These are phyloP conservation scores for Pseudomonodictys pantanalensis DNA, from an alignment of 495 filamentous ascomycete species.

Conservation along the genomic window DNA sequence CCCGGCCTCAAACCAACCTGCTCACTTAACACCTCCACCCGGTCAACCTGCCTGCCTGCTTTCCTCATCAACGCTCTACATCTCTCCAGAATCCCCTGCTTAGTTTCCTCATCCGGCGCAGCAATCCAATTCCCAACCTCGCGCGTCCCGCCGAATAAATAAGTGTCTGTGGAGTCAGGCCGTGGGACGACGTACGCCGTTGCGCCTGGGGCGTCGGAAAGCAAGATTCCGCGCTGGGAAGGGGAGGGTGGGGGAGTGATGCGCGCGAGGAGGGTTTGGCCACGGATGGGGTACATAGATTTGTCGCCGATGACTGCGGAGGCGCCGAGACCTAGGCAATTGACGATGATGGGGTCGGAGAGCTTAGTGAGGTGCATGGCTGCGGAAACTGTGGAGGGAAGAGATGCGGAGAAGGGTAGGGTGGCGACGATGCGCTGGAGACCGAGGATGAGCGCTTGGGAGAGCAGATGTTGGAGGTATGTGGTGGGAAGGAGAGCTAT, in stretches of 20 bases:
- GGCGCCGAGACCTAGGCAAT: conserved; percentile 79
- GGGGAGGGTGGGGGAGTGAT: conserved; percentile 56
- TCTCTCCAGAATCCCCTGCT: background rate
- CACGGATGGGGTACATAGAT: conserved; percentile 71
- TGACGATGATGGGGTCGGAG: conserved; percentile 70
- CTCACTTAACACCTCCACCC: conserved; percentile 76
- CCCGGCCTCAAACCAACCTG: conserved; percentile 81
- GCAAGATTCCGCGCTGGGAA: background rate
- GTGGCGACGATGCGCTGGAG: background rate
- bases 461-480: conserved; percentile 10
- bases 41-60: conserved; percentile 74
- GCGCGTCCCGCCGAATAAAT: conserved; percentile 5
- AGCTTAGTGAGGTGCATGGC: conserved; percentile 65
- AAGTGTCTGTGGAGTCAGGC: background rate
- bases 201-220: background rate
- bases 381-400: conserved; percentile 52
- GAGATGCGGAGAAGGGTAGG: background rate
- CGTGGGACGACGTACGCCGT: conserved; percentile 16
- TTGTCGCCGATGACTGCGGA: conserved; percentile 72
- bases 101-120: background rate
- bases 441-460: conserved; percentile 7
- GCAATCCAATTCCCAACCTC: background rate
- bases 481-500: conserved; percentile 17
- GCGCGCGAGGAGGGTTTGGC: conserved; percentile 83
- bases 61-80: conserved; percentile 58